These are phyloP conservation scores for Trichophyton simii DNA, from an alignment of 2,329 filamentous ascomycete genomes.

Conservation along the genomic window DNA sequence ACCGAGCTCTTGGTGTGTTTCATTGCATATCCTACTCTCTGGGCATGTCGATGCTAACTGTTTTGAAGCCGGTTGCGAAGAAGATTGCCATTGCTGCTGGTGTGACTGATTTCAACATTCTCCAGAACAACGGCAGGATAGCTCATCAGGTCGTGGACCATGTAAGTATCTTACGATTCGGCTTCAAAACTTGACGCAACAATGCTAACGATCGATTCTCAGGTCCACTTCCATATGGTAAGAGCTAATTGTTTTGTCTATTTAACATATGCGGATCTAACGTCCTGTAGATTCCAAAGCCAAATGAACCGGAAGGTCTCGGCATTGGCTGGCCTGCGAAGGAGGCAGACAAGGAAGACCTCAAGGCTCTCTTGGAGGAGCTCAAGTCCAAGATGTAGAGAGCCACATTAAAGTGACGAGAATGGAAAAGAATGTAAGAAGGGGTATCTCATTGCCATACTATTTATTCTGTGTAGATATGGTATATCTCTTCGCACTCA, in stretches of 20 bases:
- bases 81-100: slow-evolving; percentile 68
- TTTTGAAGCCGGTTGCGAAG: slow-evolving; percentile 60
- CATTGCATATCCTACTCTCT: not conserved
- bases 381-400: slow-evolving; percentile 77
- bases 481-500: not conserved
- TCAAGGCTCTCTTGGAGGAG: slow-evolving; percentile 69
- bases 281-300: slow-evolving; percentile 69
- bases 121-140: slow-evolving; percentile 89
- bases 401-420: not conserved
- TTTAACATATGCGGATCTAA: not conserved
- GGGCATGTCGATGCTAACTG: not conserved
- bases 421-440: not conserved
- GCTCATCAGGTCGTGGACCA: slow-evolving; percentile 91
- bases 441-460: not conserved
- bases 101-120: slow-evolving; percentile 72
- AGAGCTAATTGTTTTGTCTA: slow-evolving; percentile 15
- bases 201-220: not conserved
- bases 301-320: slow-evolving; percentile 68
- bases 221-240: slow-evolving; percentile 93
- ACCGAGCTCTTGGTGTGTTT: slow-evolving; percentile 60
- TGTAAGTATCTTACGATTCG: slow-evolving; percentile 41
- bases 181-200: not conserved
- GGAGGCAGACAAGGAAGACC: slow-evolving; percentile 62
- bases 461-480: not conserved
- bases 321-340: slow-evolving; percentile 68